A percentile compares a stretch with the other conserved stretches of the same genome.
phyloP scores from a whole-genome alignment of 1,284 basidiomycete species.

The Xanthoconium separans region DNA sequence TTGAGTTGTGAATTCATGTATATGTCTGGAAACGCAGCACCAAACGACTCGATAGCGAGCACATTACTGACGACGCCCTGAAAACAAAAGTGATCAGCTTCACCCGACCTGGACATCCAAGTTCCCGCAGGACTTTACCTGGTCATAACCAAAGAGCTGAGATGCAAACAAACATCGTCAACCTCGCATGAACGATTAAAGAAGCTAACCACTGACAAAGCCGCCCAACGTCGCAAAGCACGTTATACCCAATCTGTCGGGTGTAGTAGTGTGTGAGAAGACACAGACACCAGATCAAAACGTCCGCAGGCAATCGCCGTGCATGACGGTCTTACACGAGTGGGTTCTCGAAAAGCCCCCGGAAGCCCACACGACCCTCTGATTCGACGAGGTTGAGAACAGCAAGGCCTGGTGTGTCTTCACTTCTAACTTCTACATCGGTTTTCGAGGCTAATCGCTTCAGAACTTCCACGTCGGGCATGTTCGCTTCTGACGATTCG shows the following conservation, averaged over 20 bases:
- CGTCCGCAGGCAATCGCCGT: background rate
- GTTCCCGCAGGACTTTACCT: constrained; percentile 15
- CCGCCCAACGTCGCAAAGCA: constrained; percentile 34
- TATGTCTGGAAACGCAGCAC: constrained; percentile 33
- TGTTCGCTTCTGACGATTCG: constrained; percentile 4
- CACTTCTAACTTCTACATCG: background rate
- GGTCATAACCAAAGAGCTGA: constrained; percentile 36
- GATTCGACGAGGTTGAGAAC: constrained; percentile 13
- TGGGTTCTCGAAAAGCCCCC: constrained; percentile 30
- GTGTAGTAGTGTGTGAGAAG: constrained; percentile 3
- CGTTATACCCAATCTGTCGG: constrained; percentile 31
- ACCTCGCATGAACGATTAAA: background rate
- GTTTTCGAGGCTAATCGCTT: constrained; percentile 3
- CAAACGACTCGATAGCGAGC: constrained; percentile 35
- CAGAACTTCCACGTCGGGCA: constrained; percentile 5
- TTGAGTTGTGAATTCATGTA: constrained; percentile 31
- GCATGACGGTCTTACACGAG: constrained; percentile 24
- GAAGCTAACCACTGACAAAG: constrained; percentile 24
- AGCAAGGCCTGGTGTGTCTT: background rate
- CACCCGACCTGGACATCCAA: background rate
- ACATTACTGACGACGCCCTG: constrained; percentile 36
- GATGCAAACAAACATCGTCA: constrained; percentile 2
- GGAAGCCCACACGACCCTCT: constrained; percentile 28
- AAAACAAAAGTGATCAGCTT: constrained; percentile 3
- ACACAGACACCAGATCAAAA: background rate